These are phyloP conservation scores for Penicillium flavigenum DNA, from an alignment of 495 filamentous ascomycete species.

Conservation along the genomic window DNA sequence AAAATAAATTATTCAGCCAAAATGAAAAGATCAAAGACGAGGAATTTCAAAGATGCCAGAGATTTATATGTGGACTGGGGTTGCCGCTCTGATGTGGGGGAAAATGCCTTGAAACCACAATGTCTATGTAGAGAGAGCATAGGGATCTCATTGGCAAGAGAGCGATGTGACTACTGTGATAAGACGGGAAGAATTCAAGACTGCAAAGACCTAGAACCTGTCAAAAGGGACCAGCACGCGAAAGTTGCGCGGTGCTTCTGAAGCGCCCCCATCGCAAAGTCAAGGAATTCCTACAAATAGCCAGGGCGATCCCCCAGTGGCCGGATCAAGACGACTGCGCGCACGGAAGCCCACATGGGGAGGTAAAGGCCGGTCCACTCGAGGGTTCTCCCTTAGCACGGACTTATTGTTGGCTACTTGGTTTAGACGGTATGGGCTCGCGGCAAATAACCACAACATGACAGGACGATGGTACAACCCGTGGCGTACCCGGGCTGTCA, in stretches of 20 bases:
- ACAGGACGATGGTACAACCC: constrained; percentile 9
- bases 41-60: constrained; percentile 17
- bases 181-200: constrained; percentile 19
- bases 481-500: constrained; percentile 10
- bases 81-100: constrained; percentile 24
- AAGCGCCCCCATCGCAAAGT: constrained; percentile 15
- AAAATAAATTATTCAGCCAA: constrained; percentile 14
- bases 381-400: constrained; percentile 9
- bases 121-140: constrained; percentile 27
- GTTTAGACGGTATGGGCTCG: constrained; percentile 14
- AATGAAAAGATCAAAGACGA: constrained; percentile 6
- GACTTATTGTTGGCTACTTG: constrained; percentile 9
- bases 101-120: constrained; percentile 13
- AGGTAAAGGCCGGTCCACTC: constrained; percentile 15
- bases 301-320: not conserved
- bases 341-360: constrained; percentile 23
- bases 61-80: constrained; percentile 28
- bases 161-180: constrained; percentile 23
- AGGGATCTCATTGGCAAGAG: constrained; percentile 32
- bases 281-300: constrained; percentile 18
- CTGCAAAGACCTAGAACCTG: constrained; percentile 19
- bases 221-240: constrained; percentile 4
- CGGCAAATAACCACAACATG: constrained; percentile 18
- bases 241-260: constrained; percentile 19
- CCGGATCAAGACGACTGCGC: constrained; percentile 3